Conservation (phyloP, 768 basidiomycete species). For the Rhizopogon sp. region DNA sequence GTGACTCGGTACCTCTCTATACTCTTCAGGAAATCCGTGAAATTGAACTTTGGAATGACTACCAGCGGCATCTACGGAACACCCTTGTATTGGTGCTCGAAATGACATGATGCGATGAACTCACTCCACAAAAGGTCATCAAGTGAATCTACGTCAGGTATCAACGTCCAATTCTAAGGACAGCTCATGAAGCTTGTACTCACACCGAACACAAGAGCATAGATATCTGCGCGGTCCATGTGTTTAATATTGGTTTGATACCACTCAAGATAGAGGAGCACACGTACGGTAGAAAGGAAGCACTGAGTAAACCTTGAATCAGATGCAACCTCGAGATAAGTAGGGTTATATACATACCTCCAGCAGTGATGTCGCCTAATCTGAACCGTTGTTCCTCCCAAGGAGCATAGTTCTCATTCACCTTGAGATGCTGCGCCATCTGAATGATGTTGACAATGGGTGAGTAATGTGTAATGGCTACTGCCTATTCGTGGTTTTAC, state of each 20-base stretch:
- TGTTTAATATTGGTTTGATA: constrained; percentile 7
- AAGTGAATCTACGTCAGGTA: constrained; percentile 39
- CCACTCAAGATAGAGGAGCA: constrained; percentile 12
- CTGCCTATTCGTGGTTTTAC: constrained; percentile 40
- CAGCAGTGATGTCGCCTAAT: constrained; percentile 53
- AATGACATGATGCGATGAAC: constrained; percentile 4
- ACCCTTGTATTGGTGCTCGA: background rate
- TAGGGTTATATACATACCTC: constrained; percentile 35
- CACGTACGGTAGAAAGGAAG: constrained; percentile 54
- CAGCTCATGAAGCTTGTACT: constrained; percentile 12
- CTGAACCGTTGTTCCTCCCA: constrained; percentile 36
- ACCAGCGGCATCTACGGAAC: constrained; percentile 46
- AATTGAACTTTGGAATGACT: constrained; percentile 58
- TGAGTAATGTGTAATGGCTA: constrained; percentile 59
- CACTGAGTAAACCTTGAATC: constrained; percentile 27
- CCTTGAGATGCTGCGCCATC: constrained; percentile 44
- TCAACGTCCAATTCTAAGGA: constrained; percentile 3
- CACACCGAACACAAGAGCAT: constrained; percentile 54
- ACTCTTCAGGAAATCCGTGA: constrained; percentile 53
- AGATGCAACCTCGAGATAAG: background rate
- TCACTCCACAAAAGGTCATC: constrained; percentile 46
- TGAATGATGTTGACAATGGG: constrained; percentile 63
- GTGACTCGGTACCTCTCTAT: constrained; percentile 54
- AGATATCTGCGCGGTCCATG: constrained; percentile 39
- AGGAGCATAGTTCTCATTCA: constrained; percentile 33